Percentiles rank a stretch among this genome's conserved stretches.
Conservation (phyloP, 78 protist species). For the Planoprotostelium fungivorum region DNA sequence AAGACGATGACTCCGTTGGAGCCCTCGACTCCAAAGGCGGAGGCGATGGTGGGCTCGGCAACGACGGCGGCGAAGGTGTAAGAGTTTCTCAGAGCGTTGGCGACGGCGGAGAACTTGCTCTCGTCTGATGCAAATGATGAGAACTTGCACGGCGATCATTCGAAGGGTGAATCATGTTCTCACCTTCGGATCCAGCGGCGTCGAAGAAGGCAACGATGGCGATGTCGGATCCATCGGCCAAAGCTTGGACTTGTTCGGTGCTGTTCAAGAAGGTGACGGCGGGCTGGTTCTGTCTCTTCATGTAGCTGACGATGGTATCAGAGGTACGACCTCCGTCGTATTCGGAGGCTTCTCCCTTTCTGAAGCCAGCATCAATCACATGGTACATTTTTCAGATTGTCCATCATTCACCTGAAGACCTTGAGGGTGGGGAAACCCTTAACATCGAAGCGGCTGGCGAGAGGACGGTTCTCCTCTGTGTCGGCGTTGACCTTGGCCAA, state of each 20-base stretch:
- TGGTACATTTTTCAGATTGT: background rate
- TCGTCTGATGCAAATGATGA: too few species aligned
- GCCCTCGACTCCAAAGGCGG: conserved; percentile 23
- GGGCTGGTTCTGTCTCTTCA: conserved; percentile 61
- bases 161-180: background rate
- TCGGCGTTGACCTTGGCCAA: conserved; percentile 56
- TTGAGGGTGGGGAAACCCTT: conserved; percentile 46
- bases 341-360: conserved; percentile 60
- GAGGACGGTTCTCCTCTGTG: conserved; percentile 11
- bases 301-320: conserved; percentile 57
- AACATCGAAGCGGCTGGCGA: conserved; percentile 27
- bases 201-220: conserved; percentile 66
- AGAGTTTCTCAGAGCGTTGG: conserved; percentile 21
- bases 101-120: conserved; percentile 43
- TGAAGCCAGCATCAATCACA: background rate
- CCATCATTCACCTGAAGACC: conserved; percentile 18
- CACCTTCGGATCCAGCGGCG: conserved; percentile 39
- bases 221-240: conserved; percentile 11
- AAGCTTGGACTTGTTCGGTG: conserved; percentile 30
- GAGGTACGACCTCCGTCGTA: conserved; percentile 73
- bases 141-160: conserved; percentile 9
- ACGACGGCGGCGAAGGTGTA: conserved; percentile 22
- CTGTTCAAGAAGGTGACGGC: conserved; percentile 23
- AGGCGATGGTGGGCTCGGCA: background rate
- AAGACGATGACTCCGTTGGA: conserved; percentile 15